Evolutionary conservation across 140 eudicot genomes (phyloP).

Genomic region (Flaveria floridana): DNA sequence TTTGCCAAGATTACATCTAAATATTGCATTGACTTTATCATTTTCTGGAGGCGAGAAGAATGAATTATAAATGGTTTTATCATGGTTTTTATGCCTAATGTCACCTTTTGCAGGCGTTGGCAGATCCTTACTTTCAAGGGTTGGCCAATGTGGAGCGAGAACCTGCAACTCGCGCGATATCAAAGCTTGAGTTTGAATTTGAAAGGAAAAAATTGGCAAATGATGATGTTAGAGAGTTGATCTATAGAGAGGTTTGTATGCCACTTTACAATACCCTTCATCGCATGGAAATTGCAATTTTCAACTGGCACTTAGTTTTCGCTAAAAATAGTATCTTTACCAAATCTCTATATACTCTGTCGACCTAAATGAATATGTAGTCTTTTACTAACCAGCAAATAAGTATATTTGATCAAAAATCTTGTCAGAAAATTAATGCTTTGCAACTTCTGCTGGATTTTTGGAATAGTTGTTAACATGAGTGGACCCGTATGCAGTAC

Average conservation of each 20-base stretch:
- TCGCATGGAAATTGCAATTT: background rate
- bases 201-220: conserved; percentile 75
- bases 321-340: background rate
- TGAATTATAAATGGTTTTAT: background rate
- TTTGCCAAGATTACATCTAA: background rate
- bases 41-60: background rate
- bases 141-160: conserved; percentile 81
- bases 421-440: background rate
- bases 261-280: background rate
- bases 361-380: background rate
- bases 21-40: background rate
- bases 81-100: background rate
- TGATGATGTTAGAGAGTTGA: conserved; percentile 94
- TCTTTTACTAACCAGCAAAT: background rate
- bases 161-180: conserved; percentile 75
- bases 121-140: conserved; percentile 85
- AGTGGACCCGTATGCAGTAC: background rate
- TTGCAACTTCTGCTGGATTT: conserved; percentile 3
- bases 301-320: background rate
- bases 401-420: background rate
- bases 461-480: background rate
- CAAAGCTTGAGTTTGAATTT: conserved; percentile 91
- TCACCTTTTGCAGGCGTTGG: conserved; percentile 54
- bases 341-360: background rate
- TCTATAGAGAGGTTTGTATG: conserved; percentile 77